Percentiles rank a stretch among this genome's conserved stretches.
These are phyloP conservation scores for Annona squamosa DNA, from an alignment of 164 flowering plant genomes.

Conservation along the genomic window DNA sequence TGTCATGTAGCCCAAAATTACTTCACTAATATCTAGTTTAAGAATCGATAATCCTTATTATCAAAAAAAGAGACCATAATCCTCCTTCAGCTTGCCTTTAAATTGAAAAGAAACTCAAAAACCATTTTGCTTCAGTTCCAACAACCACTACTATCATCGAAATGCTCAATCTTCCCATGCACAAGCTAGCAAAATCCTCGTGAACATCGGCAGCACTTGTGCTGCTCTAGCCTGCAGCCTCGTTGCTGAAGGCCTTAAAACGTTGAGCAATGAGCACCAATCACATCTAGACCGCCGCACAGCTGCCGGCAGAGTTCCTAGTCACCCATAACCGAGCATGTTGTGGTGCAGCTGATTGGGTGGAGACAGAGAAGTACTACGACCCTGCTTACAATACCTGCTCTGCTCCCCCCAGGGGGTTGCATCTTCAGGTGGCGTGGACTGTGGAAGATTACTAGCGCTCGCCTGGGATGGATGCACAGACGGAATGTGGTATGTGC, in stretches of 20 bases:
- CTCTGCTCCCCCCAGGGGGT: conserved; percentile 29
- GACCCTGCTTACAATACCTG: conserved; percentile 41
- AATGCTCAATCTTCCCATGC: neutral
- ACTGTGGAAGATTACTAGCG: conserved; percentile 8
- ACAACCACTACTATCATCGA: neutral
- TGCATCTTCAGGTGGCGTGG: conserved; percentile 72
- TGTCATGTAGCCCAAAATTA: too few relatives aligned
- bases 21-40: too few relatives aligned
- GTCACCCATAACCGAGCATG: conserved; percentile 55
- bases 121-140: too few relatives aligned
- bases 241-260: too few relatives aligned
- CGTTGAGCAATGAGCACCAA: neutral
- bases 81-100: too few relatives aligned
- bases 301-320: conserved; percentile 35
- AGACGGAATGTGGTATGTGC: too few relatives aligned
- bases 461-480: too few relatives aligned
- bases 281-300: neutral
- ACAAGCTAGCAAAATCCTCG: neutral
- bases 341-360: conserved; percentile 51
- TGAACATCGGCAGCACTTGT: neutral
- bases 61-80: too few relatives aligned
- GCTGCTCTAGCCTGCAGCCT: neutral
- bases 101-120: too few relatives aligned
- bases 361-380: conserved; percentile 50
- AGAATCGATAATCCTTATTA: too few relatives aligned